Evolutionary conservation across 345 rosid species (phyloP), one percentile per base, ranked within the genome.

Genomic region (Murraya koenigii): DNA sequence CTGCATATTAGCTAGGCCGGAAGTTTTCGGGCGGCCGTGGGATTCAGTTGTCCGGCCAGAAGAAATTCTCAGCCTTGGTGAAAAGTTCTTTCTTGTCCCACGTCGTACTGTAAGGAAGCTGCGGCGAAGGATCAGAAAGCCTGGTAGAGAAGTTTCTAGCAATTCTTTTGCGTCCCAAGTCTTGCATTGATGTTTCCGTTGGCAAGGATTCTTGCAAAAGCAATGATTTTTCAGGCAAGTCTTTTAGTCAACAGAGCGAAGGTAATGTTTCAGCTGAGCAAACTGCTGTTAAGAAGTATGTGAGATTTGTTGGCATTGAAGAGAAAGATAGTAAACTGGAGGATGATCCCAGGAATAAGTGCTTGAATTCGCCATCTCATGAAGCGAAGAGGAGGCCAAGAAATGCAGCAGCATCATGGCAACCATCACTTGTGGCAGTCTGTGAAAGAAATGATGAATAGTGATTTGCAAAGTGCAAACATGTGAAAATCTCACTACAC

Each of bases 1-100:
- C 33, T 79, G 19, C 35, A 54, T 64, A 11, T 63, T 88, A 35
- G 85, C 88, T 19, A 81, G 85, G 80, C 93, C 90, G 0, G 89
- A 86, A 36, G 85, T 88, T 55, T 90, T 90, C 77, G 35, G 77
- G 69, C 76, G 72, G 47, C 89, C 90, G 1, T 85, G 93, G 89
- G 81, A 87, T 32, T 80, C 88, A 0, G 71, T 89, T 52, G 81
- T 86, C 25, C 54, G 81, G 74, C 84, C 85, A 4, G 81, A 84
- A 44, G 80, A 84, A 73, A 83, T 84, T 71, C 87, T 87, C 20
- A n/a, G 33, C 22, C 89, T 82, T 1, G 91, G 90, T 22, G 70
- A 80, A 77, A 82, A 80, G 62, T 76, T 78, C 81, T 80, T 76
- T 1, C 68, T 82, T 20, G 85, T 86, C 70, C 89, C 91, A 1